A percentile compares a stretch with the other conserved stretches of the same genome.
Conservation (phyloP, 495 filamentous ascomycete species). For the Tuber melanosporum region DNA sequence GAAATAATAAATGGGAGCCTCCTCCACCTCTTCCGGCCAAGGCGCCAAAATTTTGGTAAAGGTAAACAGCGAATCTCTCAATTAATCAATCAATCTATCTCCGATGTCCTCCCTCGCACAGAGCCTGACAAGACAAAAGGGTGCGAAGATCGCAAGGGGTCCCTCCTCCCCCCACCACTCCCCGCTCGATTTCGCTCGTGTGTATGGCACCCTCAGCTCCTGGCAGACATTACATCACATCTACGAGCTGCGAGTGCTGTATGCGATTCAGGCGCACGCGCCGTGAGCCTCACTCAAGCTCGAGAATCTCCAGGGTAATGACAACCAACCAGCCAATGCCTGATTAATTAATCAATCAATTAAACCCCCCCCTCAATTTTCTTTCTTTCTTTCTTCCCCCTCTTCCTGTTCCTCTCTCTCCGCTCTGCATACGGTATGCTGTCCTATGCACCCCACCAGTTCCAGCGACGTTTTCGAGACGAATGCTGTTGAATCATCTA, state of each 20-base stretch:
- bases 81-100: not conserved
- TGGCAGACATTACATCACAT: not conserved
- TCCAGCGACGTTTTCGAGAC: not conserved
- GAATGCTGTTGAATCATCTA: not conserved
- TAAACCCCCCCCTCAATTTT: too few species aligned
- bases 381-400: too few species aligned
- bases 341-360: not conserved
- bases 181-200: not conserved
- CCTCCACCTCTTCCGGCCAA: not conserved
- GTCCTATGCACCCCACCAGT: not conserved
- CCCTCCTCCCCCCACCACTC: not conserved
- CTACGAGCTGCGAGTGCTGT: not conserved
- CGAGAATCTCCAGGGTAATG: not conserved
- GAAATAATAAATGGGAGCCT: not conserved
- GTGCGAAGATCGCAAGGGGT: not conserved
- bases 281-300: not conserved
- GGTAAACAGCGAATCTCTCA: not conserved
- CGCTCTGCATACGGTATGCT: not conserved
- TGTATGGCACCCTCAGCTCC: not conserved
- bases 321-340: not conserved
- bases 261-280: not conserved
- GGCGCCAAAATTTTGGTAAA: not conserved
- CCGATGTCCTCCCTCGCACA: not conserved
- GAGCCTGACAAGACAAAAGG: not conserved
- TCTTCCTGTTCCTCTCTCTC: not conserved